Evolutionary conservation across 2,329 filamentous ascomycete genomes (phyloP).

Genomic region (Fusarium dimerum): DNA sequence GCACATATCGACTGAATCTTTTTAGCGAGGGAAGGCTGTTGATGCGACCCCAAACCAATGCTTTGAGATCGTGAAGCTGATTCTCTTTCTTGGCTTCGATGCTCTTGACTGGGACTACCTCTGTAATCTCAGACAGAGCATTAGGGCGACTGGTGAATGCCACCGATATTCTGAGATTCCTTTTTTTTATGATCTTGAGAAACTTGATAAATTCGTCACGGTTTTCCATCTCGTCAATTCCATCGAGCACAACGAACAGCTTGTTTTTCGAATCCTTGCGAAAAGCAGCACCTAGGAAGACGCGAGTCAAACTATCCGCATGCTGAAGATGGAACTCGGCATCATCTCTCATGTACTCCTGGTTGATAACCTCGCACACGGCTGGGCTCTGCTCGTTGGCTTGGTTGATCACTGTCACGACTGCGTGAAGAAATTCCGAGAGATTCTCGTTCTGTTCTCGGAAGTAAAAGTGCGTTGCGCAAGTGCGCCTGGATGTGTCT

Average conservation of each 20-base stretch:
- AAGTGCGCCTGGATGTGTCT: slow-evolving; percentile 18
- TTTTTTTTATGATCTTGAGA: slow-evolving; percentile 23
- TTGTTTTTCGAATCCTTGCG: slow-evolving; percentile 16
- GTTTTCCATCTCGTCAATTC: slow-evolving; percentile 32
- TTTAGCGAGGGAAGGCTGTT: slow-evolving; percentile 25
- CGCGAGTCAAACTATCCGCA: slow-evolving; percentile 21
- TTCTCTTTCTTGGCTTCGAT: slow-evolving; percentile 30
- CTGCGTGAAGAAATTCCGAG: slow-evolving; percentile 21
- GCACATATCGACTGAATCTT: slow-evolving; percentile 31
- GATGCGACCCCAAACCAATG: slow-evolving; percentile 29
- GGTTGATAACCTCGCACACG: slow-evolving; percentile 33
- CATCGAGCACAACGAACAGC: slow-evolving; percentile 34
- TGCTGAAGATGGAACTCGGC: slow-evolving; percentile 3
- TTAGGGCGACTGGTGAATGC: slow-evolving; percentile 27
- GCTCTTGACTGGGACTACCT: not conserved
- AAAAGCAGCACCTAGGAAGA: slow-evolving; percentile 28
- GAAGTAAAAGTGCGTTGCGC: slow-evolving; percentile 39
- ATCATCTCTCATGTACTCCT: slow-evolving; percentile 29
- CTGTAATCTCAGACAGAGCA: slow-evolving; percentile 5
- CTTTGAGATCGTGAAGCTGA: slow-evolving; percentile 30
- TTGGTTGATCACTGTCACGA: slow-evolving; percentile 32
- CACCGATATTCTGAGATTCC: slow-evolving; percentile 27
- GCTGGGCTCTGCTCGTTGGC: slow-evolving; percentile 31
- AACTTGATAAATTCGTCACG: slow-evolving; percentile 20
- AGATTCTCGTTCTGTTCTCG: slow-evolving; percentile 34